These are phyloP conservation scores for Xylaria sp. DNA, from an alignment of 2,329 filamentous ascomycete species.

Conservation along the genomic window DNA sequence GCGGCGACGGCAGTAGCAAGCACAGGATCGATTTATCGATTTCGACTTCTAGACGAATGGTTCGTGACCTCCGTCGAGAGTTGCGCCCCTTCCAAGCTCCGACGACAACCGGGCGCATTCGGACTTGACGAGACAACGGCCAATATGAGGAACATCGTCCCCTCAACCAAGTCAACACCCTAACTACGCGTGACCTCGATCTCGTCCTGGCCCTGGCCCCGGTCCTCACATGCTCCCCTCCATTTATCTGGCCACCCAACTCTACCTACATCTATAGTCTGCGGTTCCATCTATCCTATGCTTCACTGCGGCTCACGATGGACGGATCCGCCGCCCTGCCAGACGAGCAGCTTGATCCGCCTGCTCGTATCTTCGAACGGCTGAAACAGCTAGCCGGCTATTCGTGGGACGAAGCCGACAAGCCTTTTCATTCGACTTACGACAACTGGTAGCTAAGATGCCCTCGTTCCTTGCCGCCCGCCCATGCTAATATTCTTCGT, in stretches of 20 bases:
- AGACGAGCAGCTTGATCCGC: slow-evolving; percentile 70
- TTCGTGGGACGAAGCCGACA: slow-evolving; percentile 75
- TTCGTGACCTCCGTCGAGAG: slow-evolving; percentile 8
- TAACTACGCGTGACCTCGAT: slow-evolving; percentile 26
- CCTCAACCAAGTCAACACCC: slow-evolving; percentile 22
- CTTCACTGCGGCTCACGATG: slow-evolving; percentile 54
- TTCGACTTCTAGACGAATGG: slow-evolving; percentile 7
- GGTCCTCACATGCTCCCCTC: not conserved
- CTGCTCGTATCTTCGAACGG: slow-evolving; percentile 76
- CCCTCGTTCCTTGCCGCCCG: slow-evolving; percentile 7
- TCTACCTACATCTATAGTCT: not conserved
- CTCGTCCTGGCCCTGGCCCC: slow-evolving; percentile 3
- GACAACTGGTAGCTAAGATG: slow-evolving; percentile 77
- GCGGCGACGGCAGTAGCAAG: slow-evolving; percentile 15
- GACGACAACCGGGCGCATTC: slow-evolving; percentile 13
- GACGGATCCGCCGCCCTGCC: slow-evolving; percentile 61
- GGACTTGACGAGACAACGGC: slow-evolving; percentile 22
- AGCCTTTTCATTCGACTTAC: slow-evolving; percentile 75
- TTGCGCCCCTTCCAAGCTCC: slow-evolving; percentile 7
- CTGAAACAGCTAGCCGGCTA: slow-evolving; percentile 79
- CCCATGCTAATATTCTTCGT: slow-evolving; percentile 28
- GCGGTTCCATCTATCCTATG: slow-evolving; percentile 35
- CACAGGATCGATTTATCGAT: slow-evolving; percentile 19
- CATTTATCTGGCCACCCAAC: not conserved
- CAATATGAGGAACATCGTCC: slow-evolving; percentile 34